These are phyloP conservation scores for Aristolochia contorta DNA, from an alignment of 164 flowering plant species.

Conservation along the genomic window DNA sequence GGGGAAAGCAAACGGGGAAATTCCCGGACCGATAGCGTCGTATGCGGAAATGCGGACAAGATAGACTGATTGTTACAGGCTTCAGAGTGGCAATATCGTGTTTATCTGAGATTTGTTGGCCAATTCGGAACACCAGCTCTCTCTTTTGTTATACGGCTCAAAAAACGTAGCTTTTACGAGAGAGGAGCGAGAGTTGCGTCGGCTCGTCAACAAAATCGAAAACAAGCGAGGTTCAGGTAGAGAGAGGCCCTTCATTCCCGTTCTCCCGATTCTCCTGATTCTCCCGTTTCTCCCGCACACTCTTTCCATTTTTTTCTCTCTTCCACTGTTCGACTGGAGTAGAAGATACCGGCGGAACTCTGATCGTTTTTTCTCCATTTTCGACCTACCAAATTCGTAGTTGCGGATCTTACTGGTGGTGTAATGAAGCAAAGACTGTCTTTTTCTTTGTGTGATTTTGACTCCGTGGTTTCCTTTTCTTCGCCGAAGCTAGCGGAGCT, in stretches of 20 bases:
- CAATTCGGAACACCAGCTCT: background rate
- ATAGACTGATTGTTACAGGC: too few species aligned
- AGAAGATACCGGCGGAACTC: background rate
- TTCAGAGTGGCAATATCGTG: background rate
- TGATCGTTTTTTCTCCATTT: too few species aligned
- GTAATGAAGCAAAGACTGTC: too few species aligned
- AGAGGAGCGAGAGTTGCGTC: background rate
- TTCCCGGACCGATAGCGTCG: too few species aligned
- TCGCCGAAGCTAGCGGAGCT: background rate
- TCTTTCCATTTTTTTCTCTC: background rate
- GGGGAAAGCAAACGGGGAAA: too few species aligned
- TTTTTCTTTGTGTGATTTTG: too few species aligned
- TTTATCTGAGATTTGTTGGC: background rate
- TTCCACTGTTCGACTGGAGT: background rate
- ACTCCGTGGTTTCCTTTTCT: too few species aligned
- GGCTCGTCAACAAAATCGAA: background rate
- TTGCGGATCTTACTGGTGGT: too few species aligned
- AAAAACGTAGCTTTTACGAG: slow-evolving; percentile 9
- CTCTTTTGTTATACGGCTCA: background rate
- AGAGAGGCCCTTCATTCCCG: background rate
- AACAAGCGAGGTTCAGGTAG: background rate
- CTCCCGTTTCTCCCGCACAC: background rate
- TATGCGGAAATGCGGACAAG: too few species aligned
- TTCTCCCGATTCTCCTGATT: background rate
- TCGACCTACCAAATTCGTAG: too few species aligned